Evolutionary conservation across 2,329 filamentous ascomycete genomes (phyloP), one percentile per base, ranked within the genome.

Genomic region (Pseudogymnoascus sp.): DNA sequence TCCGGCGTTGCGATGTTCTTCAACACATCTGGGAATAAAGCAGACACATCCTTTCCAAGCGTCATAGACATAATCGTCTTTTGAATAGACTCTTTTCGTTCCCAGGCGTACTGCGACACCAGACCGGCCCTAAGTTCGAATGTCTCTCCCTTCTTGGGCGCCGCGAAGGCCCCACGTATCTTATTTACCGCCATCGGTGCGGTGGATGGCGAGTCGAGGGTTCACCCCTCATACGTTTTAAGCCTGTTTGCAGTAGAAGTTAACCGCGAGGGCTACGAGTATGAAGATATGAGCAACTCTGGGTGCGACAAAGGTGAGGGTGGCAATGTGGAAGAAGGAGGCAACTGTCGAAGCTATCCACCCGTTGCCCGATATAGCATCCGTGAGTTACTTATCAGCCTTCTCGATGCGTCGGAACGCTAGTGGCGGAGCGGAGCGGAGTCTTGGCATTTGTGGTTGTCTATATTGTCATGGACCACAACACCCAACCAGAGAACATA

Each of bases 21-120:
- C 68, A 99, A 81, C 36, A 99, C 95, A 74, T 99, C 95, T 1
- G 95, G 95, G 75, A 99, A 99, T 67, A 99, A 81, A 63, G 93
- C 90, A 62, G 95, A 99, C 65, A 99, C 95, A 78, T 99, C 95
- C 78, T 99, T 99, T 76, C 95, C 95, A 70, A 99, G 77, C 1
- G 95, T 99, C 95, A 99, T 99, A 75, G 95, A 93, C 93, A 97
- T 97, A 79, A 99, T 99, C 68, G 95, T 99, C 83, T 96, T 97
- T 76, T 99, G 95, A 71, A 99, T 99, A 23, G 95, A 90, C 81
- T 99, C 95, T 78, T 99, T 99, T 73, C 92, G 88, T 84, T 99
- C 95, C 79, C 96, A 97, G 65, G 95, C 95, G 88, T 97, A 99
- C 80, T 99, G 95, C 68, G 95, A 99, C 67, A 96, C 95, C 75